phyloP scores from a whole-genome alignment of 306 rosid genomes.

The Gleditsia sinensis region DNA sequence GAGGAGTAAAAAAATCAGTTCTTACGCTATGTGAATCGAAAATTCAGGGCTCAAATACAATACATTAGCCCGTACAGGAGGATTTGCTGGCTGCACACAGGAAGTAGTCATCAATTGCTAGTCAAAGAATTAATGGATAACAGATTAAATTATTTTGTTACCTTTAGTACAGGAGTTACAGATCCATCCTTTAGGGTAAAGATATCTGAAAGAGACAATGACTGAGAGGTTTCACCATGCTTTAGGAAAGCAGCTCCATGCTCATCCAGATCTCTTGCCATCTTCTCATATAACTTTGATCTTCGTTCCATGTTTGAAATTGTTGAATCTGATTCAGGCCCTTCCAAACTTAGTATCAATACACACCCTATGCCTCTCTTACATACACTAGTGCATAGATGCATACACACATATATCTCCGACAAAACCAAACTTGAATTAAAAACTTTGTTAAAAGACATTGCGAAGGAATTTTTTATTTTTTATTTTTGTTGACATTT shows the following conservation, averaged over 20 bases:
- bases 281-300: slow-evolving; percentile 70
- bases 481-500: background rate
- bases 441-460: slow-evolving; percentile 5
- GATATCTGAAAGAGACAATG: slow-evolving; percentile 83
- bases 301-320: slow-evolving; percentile 53
- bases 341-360: slow-evolving; percentile 14
- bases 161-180: slow-evolving; percentile 82
- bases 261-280: slow-evolving; percentile 80
- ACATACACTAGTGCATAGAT: background rate
- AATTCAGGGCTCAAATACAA: slow-evolving; percentile 72
- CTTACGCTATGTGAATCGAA: slow-evolving; percentile 79
- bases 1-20: background rate
- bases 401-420: slow-evolving; percentile 11
- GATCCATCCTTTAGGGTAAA: slow-evolving; percentile 74
- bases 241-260: slow-evolving; percentile 80
- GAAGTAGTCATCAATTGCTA: slow-evolving; percentile 39
- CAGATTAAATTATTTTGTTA: slow-evolving; percentile 23
- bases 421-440: slow-evolving; percentile 31
- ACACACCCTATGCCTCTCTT: background rate
- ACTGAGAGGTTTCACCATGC: slow-evolving; percentile 88
- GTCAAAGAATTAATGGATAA: slow-evolving; percentile 25
- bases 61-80: slow-evolving; percentile 93
- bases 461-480: background rate
- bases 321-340: slow-evolving; percentile 46
- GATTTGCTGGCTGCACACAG: slow-evolving; percentile 74